Evolutionary conservation across 305 asterid genomes (phyloP), one percentile per base, ranked within the genome.

Genomic region (Fraxinus paxiana): DNA sequence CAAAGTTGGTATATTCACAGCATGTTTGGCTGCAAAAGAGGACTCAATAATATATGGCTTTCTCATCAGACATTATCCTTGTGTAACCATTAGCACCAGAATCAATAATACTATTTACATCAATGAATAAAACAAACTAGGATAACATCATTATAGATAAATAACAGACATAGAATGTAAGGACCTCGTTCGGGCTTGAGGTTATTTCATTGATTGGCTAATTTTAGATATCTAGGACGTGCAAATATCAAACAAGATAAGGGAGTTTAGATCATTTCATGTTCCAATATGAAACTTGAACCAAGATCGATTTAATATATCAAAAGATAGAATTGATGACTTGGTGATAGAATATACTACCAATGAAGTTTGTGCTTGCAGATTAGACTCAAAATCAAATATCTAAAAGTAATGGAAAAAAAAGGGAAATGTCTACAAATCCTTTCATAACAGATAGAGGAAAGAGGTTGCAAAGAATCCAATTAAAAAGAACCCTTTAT

Each of bases 1-100:
- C 28, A 59, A 17, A 15, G 26, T 78, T 26, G 13, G 74, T 59
- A 61, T 17, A 69, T 92, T 30, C 28, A 5, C 13, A 26, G 59
- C 59, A 35, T 24, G 33, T 24, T 28, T 34, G 46, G 28, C 61
- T 0, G 10, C 41, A 12, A 30, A n/a, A 38, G 71, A 46, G 51
- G 56, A 34, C 41, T 46, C 15, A 18, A 9, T 31, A 37, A 30
- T 10, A 18, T 43, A 20, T 8, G 38, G 34, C 73, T 10, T 65
- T 65, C 73, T 3, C 26, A 65, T 65, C 73, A 7, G 71, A 22
- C 71, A 63, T 22, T 24, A 59, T 63, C 33, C 35, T 65, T 65
- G 73, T 65, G n/a, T 22, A 65, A 65, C 72, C 72, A 63, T 24
- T 12, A 63, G 73, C 73, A 22, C 73, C 73, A 24, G 73, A 26